Base-by-base conservation (phyloP, 805 yeast species). In the Suhomyces vadensis region DNA sequence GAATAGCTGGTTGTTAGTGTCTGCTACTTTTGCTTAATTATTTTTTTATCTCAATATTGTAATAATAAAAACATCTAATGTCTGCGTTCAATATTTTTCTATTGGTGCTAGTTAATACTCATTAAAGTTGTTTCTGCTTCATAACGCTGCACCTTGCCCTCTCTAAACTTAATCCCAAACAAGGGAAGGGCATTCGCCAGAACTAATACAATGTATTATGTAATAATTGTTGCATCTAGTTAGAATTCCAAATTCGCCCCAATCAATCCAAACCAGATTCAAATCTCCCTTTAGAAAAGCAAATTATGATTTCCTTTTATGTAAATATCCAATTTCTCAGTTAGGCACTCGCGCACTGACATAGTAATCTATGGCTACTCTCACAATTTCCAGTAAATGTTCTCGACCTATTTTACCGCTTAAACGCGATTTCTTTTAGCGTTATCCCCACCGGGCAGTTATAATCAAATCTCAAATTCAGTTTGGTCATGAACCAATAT, bases 111-210 rank as follows among this genome's bases (percentile, higher is more conserved):
- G n/a, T n/a, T n/a, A n/a, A n/a, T n/a, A n/a, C n/a, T n/a, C 17
- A n/a, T 13, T 5, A 14, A 14, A 14, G 33, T 29, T 11, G 9
- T 29, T 29, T 29, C 33, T 14, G 33, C 20, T 29, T 16, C 33
- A 29, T 29, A 16, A 29, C 33, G 33, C 11, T 29, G 33, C 33
- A 3, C 33, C 31, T 27, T 33, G 24, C 11, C 11, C 23, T 5
- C 37, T 10, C 10, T 33, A 17, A 33, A 33, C 37, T 19, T 17
- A 8, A n/a, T 19, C n/a, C n/a, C 9, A 24, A 20, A 33, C 37
- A 33, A 33, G 24, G 37, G 24, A 33, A 33, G 37, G 37, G 37
- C 37, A 19, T 6, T 33, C 24, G 37, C 37, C 37, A 33, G 24
- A 33, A 33, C 37, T 19, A 33, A 11, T 20, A 20, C 37, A 20